These are phyloP conservation scores for Helicostylum pulchrum DNA, from an alignment of 192 early-diverging fungal species.

Conservation along the genomic window DNA sequence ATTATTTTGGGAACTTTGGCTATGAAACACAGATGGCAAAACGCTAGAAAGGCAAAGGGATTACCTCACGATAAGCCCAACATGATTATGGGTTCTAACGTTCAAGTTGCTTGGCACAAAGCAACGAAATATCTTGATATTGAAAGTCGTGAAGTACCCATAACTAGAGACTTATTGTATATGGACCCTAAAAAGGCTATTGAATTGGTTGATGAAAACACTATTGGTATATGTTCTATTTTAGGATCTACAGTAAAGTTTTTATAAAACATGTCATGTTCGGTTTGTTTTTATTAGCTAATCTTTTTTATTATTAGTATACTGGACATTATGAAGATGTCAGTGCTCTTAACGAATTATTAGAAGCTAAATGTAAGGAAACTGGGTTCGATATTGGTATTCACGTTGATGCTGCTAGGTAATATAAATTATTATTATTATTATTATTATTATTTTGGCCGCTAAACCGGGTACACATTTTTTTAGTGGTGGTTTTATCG, in stretches of 20 bases:
- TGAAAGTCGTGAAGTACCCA: constrained; percentile 33
- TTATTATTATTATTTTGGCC: neutral
- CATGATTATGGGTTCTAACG: constrained; percentile 73
- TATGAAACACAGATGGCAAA: constrained; percentile 77
- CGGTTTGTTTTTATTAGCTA: neutral
- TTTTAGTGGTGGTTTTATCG: constrained; percentile 74
- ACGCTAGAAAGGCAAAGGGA: constrained; percentile 53
- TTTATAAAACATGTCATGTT: neutral
- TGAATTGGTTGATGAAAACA: constrained; percentile 78
- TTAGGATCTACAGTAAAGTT: constrained; percentile 62
- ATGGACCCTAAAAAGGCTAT: constrained; percentile 64
- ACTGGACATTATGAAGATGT: constrained; percentile 86
- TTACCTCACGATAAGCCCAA: constrained; percentile 71
- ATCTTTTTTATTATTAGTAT: constrained; percentile 36
- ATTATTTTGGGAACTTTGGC: constrained; percentile 74
- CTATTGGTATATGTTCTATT: constrained; percentile 75
- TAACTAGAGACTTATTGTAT: constrained; percentile 42
- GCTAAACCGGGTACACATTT: neutral
- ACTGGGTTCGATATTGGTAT: constrained; percentile 72
- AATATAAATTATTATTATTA: neutral
- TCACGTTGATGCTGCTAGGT: constrained; percentile 79
- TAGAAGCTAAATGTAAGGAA: constrained; percentile 57
- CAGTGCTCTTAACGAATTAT: constrained; percentile 52
- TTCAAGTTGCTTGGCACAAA: constrained; percentile 51
- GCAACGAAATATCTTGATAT: constrained; percentile 34